A percentile compares a stretch with the other conserved stretches of the same genome.
These are phyloP conservation scores for Metarhizium sp. DNA, from an alignment of 2,329 filamentous ascomycete genomes.

Conservation along the genomic window DNA sequence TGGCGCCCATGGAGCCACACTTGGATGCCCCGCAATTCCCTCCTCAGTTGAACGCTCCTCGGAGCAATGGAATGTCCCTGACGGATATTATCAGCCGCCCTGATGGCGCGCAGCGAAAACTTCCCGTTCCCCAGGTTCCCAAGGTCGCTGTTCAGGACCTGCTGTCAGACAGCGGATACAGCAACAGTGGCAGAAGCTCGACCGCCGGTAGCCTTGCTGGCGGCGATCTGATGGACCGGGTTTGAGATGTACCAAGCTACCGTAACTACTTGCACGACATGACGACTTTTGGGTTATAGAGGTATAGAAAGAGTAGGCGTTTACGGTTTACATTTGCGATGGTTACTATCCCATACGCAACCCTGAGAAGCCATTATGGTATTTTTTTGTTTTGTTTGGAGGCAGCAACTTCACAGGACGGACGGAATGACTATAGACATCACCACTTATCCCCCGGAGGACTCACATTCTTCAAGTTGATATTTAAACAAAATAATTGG, in stretches of 20 bases:
- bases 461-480: conserved; percentile 4
- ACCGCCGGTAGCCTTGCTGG: conserved; percentile 70
- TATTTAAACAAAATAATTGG: conserved; percentile 13
- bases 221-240: conserved; percentile 53
- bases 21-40: conserved; percentile 34
- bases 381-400: conserved; percentile 4
- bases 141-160: conserved; percentile 85
- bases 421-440: conserved; percentile 8
- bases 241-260: conserved; percentile 21
- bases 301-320: conserved; percentile 30
- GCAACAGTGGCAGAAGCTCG: conserved; percentile 67
- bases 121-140: conserved; percentile 84
- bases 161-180: conserved; percentile 57
- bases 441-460: conserved; percentile 8
- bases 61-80: conserved; percentile 65
- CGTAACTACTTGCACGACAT: conserved; percentile 24
- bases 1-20: conserved; percentile 50
- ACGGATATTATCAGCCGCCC: conserved; percentile 87
- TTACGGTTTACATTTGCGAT: conserved; percentile 16
- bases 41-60: conserved; percentile 36
- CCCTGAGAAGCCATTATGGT: not conserved
- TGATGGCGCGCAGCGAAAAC: conserved; percentile 79
- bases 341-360: conserved; percentile 2
- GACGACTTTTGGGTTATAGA: conserved; percentile 30
- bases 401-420: not conserved